Base-by-base conservation (phyloP, 768 basidiomycete genomes). In the Pluteus cervinus region DNA sequence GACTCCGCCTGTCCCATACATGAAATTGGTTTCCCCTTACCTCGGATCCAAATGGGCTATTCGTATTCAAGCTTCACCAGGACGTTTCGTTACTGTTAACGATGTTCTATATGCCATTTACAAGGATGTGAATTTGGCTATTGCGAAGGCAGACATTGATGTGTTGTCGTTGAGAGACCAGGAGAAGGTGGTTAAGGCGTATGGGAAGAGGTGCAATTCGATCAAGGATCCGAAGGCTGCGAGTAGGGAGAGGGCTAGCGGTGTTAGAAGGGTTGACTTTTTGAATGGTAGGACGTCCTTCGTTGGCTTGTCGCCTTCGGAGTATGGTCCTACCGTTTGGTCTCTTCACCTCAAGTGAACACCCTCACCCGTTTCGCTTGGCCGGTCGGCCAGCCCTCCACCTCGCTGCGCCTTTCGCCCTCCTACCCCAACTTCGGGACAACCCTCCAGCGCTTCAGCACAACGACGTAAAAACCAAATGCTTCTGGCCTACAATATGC, bases 191-290 rank as follows among this genome's bases (percentile, higher is more conserved):
- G 57, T 57, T 3, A 48, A 37, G 4, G 71, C 75, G 4, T 80
- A 66, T 49, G 55, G 55, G 29, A 42, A 37, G 4, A 65, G 77
- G 14, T 71, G 59, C 41, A 49, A 54, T 24, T 53, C 57, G 9
- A 54, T 66, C 10, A 29, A 44, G 1, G 58, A 66, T 9, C 39
- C 51, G 2, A 50, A 50, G 22, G 51, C 33, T 17, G 16, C 3
- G 32, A 15, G 31, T 11, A 11, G 15, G 5, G 75, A 78, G 52
- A 57, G 61, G 43, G 46, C 45, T 8, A 70, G 70, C 48, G 75
- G 73, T 0, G 46, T 79, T 14, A 75, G 70, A 52, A 55, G 74
- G 34, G 63, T 80, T 0, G 78, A 81, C 52, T 78, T 75, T 46
- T 53, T 81, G 33, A 52, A 60, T 33, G 63, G 55, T 25, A 56